phyloP scores from a whole-genome alignment of 78 protist species.

The Polysphondylium violaceum region DNA sequence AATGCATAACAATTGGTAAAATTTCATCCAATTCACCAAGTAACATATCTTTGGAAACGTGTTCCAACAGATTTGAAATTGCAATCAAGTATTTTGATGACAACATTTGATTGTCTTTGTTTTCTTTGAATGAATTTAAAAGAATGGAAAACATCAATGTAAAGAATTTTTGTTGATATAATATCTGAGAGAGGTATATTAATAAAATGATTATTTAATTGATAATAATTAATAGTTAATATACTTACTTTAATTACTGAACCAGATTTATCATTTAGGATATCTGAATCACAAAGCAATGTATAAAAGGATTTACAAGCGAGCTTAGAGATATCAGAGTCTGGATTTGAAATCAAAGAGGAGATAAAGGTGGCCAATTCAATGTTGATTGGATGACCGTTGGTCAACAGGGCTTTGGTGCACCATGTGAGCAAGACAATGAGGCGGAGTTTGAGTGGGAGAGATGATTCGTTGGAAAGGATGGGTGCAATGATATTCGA shows the following conservation, averaged over 20 bases:
- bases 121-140: slow-evolving; percentile 49
- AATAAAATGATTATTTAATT: background rate
- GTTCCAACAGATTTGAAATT: slow-evolving; percentile 42
- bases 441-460: background rate
- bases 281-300: slow-evolving; percentile 12
- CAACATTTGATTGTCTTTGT: background rate
- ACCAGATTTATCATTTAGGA: slow-evolving; percentile 60
- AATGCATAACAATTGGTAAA: slow-evolving; percentile 68
- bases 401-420: slow-evolving; percentile 32
- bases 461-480: background rate
- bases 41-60: slow-evolving; percentile 57
- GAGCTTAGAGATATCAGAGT: slow-evolving; percentile 2
- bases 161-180: slow-evolving; percentile 73
- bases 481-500: background rate
- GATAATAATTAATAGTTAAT: background rate
- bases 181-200: background rate
- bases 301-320: slow-evolving; percentile 48
- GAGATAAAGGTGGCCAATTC: background rate
- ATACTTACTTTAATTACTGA: slow-evolving; percentile 24
- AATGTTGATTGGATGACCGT: slow-evolving; percentile 36
- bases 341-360: background rate
- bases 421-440: slow-evolving; percentile 32
- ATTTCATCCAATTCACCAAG: slow-evolving; percentile 49
- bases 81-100: slow-evolving; percentile 63
- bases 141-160: slow-evolving; percentile 49